Evolutionary conservation across 2,329 filamentous ascomycete species (phyloP).

Genomic region (Epichloe amarillans): DNA sequence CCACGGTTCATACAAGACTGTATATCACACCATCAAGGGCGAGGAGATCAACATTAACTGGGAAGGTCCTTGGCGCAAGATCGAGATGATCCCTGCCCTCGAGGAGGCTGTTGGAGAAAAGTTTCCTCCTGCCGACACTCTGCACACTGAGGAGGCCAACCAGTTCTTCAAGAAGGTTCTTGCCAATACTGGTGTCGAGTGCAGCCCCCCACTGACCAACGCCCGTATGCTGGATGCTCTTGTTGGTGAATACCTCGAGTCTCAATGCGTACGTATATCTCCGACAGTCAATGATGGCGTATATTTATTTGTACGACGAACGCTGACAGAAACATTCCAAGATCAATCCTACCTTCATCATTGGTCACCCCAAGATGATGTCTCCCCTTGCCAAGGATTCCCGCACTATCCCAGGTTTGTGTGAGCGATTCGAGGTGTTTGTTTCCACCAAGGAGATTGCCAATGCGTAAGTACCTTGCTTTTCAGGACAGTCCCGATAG

Average conservation of each 20-base stretch:
- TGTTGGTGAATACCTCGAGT: constrained; percentile 87
- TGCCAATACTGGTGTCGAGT: constrained; percentile 84
- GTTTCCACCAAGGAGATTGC: constrained; percentile 69
- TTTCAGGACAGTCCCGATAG: too few species aligned
- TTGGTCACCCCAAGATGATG: constrained; percentile 57
- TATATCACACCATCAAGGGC: constrained; percentile 73
- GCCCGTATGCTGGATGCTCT: constrained; percentile 94
- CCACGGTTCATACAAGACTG: constrained; percentile 73
- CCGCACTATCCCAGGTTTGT: constrained; percentile 66
- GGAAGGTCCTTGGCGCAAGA: constrained; percentile 82
- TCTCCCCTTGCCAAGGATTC: constrained; percentile 94
- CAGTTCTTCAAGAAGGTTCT: constrained; percentile 74
- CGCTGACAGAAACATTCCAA: constrained; percentile 8
- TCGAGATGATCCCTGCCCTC: constrained; percentile 81
- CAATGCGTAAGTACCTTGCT: constrained; percentile 46
- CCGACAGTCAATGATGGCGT: not conserved
- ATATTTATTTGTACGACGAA: not conserved
- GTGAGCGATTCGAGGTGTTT: constrained; percentile 95
- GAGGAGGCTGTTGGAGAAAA: constrained; percentile 85
- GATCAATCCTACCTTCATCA: constrained; percentile 60
- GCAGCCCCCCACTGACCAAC: constrained; percentile 81
- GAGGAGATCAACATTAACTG: constrained; percentile 89
- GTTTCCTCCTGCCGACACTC: constrained; percentile 78
- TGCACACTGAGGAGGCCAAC: constrained; percentile 82
- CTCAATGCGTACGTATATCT: constrained; percentile 48